Conservation (phyloP, 2,329 filamentous ascomycete genomes). For the Monosporascus cannonballus region DNA sequence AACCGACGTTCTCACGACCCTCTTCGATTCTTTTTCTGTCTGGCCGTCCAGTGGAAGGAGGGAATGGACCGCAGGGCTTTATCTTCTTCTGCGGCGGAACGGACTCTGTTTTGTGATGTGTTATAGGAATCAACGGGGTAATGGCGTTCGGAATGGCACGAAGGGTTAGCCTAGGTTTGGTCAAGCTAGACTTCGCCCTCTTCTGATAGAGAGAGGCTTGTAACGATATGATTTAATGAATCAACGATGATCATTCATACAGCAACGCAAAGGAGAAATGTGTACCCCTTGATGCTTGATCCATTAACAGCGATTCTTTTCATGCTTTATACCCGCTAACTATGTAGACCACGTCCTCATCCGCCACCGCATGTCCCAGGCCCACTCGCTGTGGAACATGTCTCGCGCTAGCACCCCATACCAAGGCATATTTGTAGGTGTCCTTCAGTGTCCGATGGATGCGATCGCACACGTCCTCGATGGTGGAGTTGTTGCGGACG, state of each 20-base stretch:
- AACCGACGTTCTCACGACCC: not conserved
- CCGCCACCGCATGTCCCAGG: slow-evolving; percentile 69
- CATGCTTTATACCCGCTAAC: slow-evolving; percentile 58
- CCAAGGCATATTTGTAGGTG: slow-evolving; percentile 96
- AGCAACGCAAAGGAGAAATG: not conserved
- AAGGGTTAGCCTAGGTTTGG: no score
- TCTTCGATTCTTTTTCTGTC: not conserved
- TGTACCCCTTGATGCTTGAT: no score
- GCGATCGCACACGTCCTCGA: slow-evolving; percentile 95
- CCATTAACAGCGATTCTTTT: not conserved
- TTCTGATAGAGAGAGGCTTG: slow-evolving; percentile 2
- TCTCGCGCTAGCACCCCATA: slow-evolving; percentile 94
- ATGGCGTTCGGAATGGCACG: slow-evolving; percentile 14
- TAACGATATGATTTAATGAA: slow-evolving; percentile 16
- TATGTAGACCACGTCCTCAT: slow-evolving; percentile 65
- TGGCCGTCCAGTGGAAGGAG: no score
- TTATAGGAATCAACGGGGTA: slow-evolving; percentile 1
- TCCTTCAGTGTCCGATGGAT: slow-evolving; percentile 94
- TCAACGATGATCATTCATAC: slow-evolving; percentile 18
- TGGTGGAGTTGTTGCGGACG: slow-evolving; percentile 77
- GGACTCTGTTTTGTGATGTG: not conserved
- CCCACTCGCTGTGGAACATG: slow-evolving; percentile 94
- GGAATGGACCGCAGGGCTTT: no score
- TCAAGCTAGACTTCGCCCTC: no score
- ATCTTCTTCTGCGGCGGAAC: not conserved